Evolutionary conservation across 306 rosid genomes (phyloP), one percentile per base, ranked within the genome.

Genomic region (Cyamopsis tetragonoloba): DNA sequence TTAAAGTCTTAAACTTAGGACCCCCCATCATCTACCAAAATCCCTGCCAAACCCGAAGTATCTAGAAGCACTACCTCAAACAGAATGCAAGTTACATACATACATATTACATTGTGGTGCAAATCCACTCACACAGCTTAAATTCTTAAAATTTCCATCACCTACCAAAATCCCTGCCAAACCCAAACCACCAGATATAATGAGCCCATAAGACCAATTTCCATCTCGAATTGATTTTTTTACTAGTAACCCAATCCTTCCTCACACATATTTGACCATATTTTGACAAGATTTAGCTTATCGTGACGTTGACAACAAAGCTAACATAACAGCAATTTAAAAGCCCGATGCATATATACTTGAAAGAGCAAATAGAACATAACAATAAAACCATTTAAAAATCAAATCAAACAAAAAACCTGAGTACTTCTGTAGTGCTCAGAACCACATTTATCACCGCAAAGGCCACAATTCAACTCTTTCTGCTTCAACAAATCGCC

Each of bases 391-490:
- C n/a, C 22, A 30, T 28, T 0, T 7, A 3, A 5, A 39, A 61
- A 11, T 6, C 15, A 19, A 7, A 30, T 19, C 10, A 10, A 58
- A 31, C 32, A 2, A 60, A 37, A 66, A 75, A 93, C 99, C 99
- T 84, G 62, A 24, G 62, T 38, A 62, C 79, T 75, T 62, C 68
- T 71, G 78, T 93, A 87, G 72, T 73, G 69, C 66, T 80, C 82
- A 72, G 89, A 86, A 60, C 67, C 81, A 74, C 89, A 88, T 61
- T 49, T 74, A 2, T 77, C 83, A n/a, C 72, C 63, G 17, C 96
- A 93, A 71, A 75, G 68, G 47, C 96, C 80, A 71, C 99, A 93
- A 20, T 46, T 74, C 60, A 79, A 55, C 67, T 32, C 82, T 76
- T 86, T 82, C 34, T 32, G 68, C 48, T 62, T 76, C 65, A 78